Evolutionary conservation across 768 basidiomycete species (phyloP).

Genomic region (Neoboletus subvelutipes): DNA sequence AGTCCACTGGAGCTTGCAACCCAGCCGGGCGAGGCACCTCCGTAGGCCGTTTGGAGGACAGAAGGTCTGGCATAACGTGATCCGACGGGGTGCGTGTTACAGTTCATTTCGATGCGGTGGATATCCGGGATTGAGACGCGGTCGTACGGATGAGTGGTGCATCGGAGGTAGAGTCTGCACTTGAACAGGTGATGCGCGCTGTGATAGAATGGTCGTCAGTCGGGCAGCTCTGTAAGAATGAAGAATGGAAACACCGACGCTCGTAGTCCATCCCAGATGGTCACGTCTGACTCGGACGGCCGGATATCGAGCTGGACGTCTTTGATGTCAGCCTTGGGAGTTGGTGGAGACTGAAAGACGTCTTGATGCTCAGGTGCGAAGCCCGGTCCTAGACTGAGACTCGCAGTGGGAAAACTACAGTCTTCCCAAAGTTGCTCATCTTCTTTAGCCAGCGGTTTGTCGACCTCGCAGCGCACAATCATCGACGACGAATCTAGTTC

Average conservation of each 20-base stretch:
- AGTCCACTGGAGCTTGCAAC: neutral
- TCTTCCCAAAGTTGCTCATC: neutral
- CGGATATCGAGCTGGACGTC: constrained; percentile 18
- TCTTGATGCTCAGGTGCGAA: neutral
- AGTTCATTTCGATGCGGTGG: constrained; percentile 20
- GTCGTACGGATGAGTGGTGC: constrained; percentile 12
- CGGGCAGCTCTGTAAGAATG: neutral
- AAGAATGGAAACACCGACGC: constrained; percentile 15
- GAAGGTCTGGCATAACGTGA: constrained; percentile 4
- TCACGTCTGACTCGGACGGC: constrained; percentile 16
- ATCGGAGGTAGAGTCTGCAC: constrained; percentile 26
- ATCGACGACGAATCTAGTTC: neutral
- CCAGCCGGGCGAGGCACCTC: constrained; percentile 6
- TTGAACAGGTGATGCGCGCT: constrained; percentile 23
- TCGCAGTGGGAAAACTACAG: neutral
- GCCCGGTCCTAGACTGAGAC: neutral
- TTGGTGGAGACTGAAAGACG: neutral
- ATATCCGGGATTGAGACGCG: constrained; percentile 8
- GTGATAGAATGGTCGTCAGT: constrained; percentile 1
- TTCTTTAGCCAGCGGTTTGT: neutral
- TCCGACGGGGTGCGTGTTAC: constrained; percentile 13
- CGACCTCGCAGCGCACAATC: neutral
- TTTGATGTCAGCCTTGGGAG: neutral
- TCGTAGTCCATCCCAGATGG: constrained; percentile 26
- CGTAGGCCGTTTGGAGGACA: constrained; percentile 15